Evolutionary conservation across 306 rosid genomes (phyloP).

Genomic region (Bauhinia variegata): DNA sequence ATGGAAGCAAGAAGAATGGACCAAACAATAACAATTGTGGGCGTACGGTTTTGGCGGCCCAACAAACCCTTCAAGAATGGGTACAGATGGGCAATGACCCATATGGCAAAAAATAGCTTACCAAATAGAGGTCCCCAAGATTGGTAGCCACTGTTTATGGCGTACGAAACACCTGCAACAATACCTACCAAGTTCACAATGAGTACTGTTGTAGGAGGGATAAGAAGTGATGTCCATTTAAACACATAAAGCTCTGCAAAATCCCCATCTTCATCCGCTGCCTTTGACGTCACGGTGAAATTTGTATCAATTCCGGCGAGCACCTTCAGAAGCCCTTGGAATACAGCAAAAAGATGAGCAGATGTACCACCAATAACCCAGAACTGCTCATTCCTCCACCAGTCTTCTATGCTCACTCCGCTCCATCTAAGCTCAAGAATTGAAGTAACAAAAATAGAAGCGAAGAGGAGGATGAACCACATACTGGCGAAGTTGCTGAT

Average conservation of each 20-base stretch:
- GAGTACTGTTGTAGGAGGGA: conserved; percentile 92
- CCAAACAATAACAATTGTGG: conserved; percentile 94
- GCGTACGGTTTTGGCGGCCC: conserved; percentile 97
- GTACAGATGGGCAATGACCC: conserved; percentile 93
- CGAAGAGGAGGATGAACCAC: conserved; percentile 93
- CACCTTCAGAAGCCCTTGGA: conserved; percentile 95
- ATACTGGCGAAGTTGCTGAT: conserved; percentile 95
- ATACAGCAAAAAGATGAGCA: conserved; percentile 84
- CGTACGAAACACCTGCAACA: conserved; percentile 91
- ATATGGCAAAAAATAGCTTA: conserved; percentile 94
- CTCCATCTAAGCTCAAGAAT: conserved; percentile 99
- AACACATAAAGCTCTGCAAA: conserved; percentile 85
- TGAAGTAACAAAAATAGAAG: conserved; percentile 93
- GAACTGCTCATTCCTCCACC: conserved; percentile 99
- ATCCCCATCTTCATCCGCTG: conserved; percentile 93
- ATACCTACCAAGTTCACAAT: conserved; percentile 89
- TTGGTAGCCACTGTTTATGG: conserved; percentile 94
- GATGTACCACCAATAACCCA: conserved; percentile 99
- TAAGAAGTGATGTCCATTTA: conserved; percentile 96
- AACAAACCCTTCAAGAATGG: conserved; percentile 98
- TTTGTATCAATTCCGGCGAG: conserved; percentile 96
- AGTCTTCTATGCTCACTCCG: conserved; percentile 92
- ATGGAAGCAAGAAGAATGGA: conserved; percentile 90
- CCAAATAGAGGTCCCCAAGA: conserved; percentile 99
- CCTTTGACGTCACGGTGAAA: conserved; percentile 98